phyloP scores from a whole-genome alignment of 768 basidiomycete genomes.

The Podaxis sp. region DNA sequence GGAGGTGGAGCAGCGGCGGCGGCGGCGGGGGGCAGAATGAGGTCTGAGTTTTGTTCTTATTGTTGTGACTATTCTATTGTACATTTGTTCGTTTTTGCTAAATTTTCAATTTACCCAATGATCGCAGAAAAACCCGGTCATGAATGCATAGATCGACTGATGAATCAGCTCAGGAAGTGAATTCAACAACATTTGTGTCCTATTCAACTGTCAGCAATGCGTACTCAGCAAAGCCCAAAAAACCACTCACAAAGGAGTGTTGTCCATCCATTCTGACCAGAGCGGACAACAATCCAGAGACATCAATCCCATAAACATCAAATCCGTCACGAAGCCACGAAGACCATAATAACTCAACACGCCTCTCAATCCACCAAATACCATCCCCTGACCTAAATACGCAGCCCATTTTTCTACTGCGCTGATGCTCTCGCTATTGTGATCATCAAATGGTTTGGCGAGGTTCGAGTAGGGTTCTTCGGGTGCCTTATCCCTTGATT shows the following conservation, averaged over 20 bases:
- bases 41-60: background rate
- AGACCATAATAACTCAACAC: constrained; percentile 7
- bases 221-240: background rate
- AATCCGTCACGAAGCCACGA: background rate
- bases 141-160: constrained; percentile 1
- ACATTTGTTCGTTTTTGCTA: background rate
- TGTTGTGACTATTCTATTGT: background rate
- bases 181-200: background rate
- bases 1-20: background rate
- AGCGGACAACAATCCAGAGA: background rate
- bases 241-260: background rate
- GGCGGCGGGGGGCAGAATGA: background rate
- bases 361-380: constrained; percentile 2
- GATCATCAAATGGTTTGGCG: background rate
- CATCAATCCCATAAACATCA: background rate
- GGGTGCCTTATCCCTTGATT: background rate
- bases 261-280: background rate
- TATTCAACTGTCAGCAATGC: background rate
- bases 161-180: background rate
- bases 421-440: background rate
- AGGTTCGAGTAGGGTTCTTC: background rate
- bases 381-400: background rate
- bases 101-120: constrained; percentile 9
- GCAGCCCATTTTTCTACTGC: background rate
- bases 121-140: constrained; percentile 5